Evolutionary conservation across 495 filamentous ascomycete species (phyloP), one percentile per base, ranked within the genome.

Genomic region (Neurospora pannonica): DNA sequence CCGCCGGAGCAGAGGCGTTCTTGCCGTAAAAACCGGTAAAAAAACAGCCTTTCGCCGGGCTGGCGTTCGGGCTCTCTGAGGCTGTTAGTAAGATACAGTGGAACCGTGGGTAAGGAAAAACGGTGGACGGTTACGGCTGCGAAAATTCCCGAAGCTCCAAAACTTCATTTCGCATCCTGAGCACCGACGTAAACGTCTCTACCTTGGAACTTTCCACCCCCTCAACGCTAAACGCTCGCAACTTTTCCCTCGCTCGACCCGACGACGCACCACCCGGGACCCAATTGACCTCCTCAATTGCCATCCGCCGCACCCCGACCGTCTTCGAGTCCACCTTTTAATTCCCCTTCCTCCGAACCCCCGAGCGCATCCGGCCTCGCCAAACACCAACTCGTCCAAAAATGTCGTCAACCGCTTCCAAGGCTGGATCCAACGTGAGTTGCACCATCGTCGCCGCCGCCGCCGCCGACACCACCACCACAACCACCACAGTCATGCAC

Each of bases 361-460:
- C 72, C 72, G 43, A 31, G 17, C 75, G 36, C 43, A 62, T 38
- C 21, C 70, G 69, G 74, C 71, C 73, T 70, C 48, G 39, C 34
- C 39, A 71, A 62, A 72, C 70, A 48, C 36, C 67, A 31, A 39
- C 60, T 54, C 67, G 70, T 71, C 43, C 72, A 69, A 78, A 79
- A 75, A 89, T 89, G 88, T 83, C 84, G 54, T 67, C 54, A 67
- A 67, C 28, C 54, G 54, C 54, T 80, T 81, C 88, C 77, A 87
- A 87, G 73, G 86, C 86, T 75, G 89, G 89, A 80, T 86, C 88
- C 78, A 92, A 92, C 82, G 90, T 92, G 86, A 79, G 88, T 86
- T 40, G 71, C 67, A 37, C 54, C 46, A 75, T 40, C 73, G 70
- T 37, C 37, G 67, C 71, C 36, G 48, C 54, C 72, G 46, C 46